Evolutionary conservation across 805 yeast genomes (phyloP), one percentile per base, ranked within the genome.

Genomic region (Ogataea pignaliae): DNA sequence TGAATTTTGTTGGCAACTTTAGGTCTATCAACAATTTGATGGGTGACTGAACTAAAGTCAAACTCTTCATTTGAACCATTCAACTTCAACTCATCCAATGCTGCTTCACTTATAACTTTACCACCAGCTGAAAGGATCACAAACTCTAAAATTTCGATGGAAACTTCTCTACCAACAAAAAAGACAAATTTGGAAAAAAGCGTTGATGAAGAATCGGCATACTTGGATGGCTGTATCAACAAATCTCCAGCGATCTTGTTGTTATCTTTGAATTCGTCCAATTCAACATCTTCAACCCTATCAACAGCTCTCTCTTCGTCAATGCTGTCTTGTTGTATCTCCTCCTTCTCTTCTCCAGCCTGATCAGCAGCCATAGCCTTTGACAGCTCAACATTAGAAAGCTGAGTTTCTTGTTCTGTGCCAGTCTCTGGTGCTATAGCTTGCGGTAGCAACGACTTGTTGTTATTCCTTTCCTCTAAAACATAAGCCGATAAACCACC

Each of bases 21-120:
- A 29, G 99, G 98, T 66, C 99, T 82, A 67, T 93, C 99, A 51
- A 84, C 83, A 55, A 93, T 84, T 67, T 91, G 98, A 66, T 93
- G 99, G 13, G 99, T 93, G 40, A 93, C 79, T 40, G 73, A 69
- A 29, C 79, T 71, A 44, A 88, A 70, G 60, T 85, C 84, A 50
- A 83, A 69, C 41, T 74, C 73, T 34, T 62, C 64, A 7, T 75
- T 70, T 38, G 70, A 72, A 48, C 75, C 74, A 53, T 73, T 70
- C 40, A 68, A 55, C 47, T 68, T 65, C 46, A 84, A 66, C 65
- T 85, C 93, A 63, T 91, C 97, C 46, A 89, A 64, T 2, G 93
- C 85, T 45, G 93, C 78, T 68, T 93, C 99, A 57, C 95, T 83
- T 38, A 90, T 78, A 31, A 88, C 74, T 47, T 75, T 72, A 41